Conservation (phyloP, 1,139 yeast genomes). For the Kodamaea derodonti region DNA sequence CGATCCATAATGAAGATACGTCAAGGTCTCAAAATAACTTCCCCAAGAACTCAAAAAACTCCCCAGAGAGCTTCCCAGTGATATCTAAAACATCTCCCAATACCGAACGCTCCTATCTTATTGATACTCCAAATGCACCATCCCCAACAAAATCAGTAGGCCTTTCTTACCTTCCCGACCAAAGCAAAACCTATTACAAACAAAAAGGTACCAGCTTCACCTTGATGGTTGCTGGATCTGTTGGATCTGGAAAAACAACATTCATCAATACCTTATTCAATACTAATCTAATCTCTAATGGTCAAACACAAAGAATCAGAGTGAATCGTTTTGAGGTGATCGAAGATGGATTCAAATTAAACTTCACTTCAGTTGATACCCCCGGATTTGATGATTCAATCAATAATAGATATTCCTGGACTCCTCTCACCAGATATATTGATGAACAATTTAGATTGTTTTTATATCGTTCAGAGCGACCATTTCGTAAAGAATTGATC, state of each 20-base stretch:
- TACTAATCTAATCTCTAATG: constrained; percentile 3
- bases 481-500: constrained; percentile 42
- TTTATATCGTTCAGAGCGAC: constrained; percentile 44
- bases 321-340: constrained; percentile 7
- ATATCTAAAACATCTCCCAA: too few species aligned
- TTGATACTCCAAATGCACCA: too few species aligned
- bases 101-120: too few species aligned
- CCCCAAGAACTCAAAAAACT: too few species aligned
- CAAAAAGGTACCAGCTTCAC: constrained; percentile 43
- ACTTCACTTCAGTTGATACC: constrained; percentile 32
- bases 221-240: constrained; percentile 70
- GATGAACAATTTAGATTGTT: constrained; percentile 37
- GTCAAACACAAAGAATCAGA: constrained; percentile 3
- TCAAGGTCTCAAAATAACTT: too few species aligned
- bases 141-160: too few species aligned
- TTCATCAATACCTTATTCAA: constrained; percentile 53
- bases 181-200: constrained; percentile 16
- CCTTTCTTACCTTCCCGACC: constrained; percentile 24
- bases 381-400: constrained; percentile 43
- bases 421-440: constrained; percentile 52
- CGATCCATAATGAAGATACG: too few species aligned
- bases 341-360: constrained; percentile 15
- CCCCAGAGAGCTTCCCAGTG: too few species aligned
- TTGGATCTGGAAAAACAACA: constrained; percentile 81
- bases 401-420: constrained; percentile 53